Conservation (phyloP, 1,284 basidiomycete species). For the Volvariella volvacea region DNA sequence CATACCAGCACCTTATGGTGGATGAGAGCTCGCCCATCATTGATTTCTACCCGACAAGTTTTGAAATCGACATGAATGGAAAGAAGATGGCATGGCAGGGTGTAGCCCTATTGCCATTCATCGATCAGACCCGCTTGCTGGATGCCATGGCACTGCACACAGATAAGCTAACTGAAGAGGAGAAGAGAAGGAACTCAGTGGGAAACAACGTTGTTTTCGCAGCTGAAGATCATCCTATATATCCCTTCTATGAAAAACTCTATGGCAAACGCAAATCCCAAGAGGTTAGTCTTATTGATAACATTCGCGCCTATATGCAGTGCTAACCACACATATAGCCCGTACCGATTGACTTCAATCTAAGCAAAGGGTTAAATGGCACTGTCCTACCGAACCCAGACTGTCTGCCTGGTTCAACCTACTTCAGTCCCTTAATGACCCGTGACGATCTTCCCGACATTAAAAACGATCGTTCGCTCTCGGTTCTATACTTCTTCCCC, state of each 20-base stretch:
- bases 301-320: no score
- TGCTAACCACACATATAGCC: constrained; percentile 35
- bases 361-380: constrained; percentile 80
- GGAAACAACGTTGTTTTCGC: constrained; percentile 85
- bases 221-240: constrained; percentile 79
- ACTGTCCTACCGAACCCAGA: constrained; percentile 77
- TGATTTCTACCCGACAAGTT: constrained; percentile 92
- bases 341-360: constrained; percentile 57
- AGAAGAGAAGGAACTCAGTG: constrained; percentile 79
- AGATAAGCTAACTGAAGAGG: constrained; percentile 71
- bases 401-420: constrained; percentile 89
- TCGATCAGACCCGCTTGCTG: constrained; percentile 81
- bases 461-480: constrained; percentile 80
- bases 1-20: constrained; percentile 88
- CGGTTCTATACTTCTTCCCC: constrained; percentile 87
- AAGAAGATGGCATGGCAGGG: constrained; percentile 99
- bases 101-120: constrained; percentile 94
- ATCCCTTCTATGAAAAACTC: constrained; percentile 80
- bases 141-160: constrained; percentile 79
- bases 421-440: constrained; percentile 66
- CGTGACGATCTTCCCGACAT: constrained; percentile 66
- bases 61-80: constrained; percentile 99
- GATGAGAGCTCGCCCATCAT: constrained; percentile 86
- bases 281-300: constrained; percentile 51
- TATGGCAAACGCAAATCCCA: constrained; percentile 85